A percentile compares a stretch with the other conserved stretches of the same genome.
These are phyloP conservation scores for Ophiostoma australiae DNA, from an alignment of 2,329 filamentous ascomycete genomes.

Conservation along the genomic window DNA sequence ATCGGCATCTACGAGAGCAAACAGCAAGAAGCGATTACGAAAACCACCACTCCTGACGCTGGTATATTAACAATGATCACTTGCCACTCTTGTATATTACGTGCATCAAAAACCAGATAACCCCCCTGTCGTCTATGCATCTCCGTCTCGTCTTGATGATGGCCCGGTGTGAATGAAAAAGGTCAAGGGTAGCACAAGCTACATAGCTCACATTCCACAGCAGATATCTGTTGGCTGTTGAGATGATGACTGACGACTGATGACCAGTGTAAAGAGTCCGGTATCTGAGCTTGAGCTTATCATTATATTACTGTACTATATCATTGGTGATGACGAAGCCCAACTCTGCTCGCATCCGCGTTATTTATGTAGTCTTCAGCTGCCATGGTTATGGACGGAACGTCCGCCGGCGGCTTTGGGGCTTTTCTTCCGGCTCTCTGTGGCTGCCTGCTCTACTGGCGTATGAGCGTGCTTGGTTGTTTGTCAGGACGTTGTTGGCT, in stretches of 20 bases:
- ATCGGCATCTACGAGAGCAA: not conserved
- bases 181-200: not conserved
- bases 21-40: not conserved
- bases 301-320: no score
- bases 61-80: not conserved
- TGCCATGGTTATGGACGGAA: not conserved
- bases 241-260: not conserved
- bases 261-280: no score
- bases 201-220: not conserved
- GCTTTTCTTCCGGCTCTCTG: not conserved
- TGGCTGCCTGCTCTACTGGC: not conserved
- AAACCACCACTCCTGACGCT: not conserved
- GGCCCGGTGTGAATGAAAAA: not conserved
- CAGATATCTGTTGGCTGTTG: not conserved
- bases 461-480: not conserved
- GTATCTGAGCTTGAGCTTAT: no score
- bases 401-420: not conserved
- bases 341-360: not conserved
- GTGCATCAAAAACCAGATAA: not conserved
- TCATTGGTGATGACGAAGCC: not conserved
- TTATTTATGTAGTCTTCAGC: slow-evolving; percentile 5
- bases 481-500: not conserved
- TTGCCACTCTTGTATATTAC: not conserved
- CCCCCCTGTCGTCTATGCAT: slow-evolving; percentile 1
- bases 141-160: slow-evolving; percentile 4